These are phyloP conservation scores for Allodekkera sacchari DNA, from an alignment of 805 yeast genomes.

Conservation along the genomic window DNA sequence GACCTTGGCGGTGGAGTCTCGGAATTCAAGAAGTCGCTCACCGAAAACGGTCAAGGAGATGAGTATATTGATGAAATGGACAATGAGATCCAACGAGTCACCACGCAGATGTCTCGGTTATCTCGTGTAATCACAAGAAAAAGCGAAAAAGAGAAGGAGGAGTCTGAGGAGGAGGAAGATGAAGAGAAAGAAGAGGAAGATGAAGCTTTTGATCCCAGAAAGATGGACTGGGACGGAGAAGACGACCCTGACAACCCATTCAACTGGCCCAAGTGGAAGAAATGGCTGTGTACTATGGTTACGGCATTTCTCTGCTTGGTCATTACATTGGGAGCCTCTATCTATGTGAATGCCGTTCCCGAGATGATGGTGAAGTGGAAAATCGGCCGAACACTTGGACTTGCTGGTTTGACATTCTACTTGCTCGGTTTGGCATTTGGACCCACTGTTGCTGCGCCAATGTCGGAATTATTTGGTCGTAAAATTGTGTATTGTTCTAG, in stretches of 20 bases:
- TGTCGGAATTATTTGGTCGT: conserved; percentile 40
- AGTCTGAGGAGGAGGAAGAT: conserved; percentile 6
- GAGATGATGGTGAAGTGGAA: conserved; percentile 41
- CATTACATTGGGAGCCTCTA: conserved; percentile 68
- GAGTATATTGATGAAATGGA: conserved; percentile 17
- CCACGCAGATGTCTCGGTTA: conserved; percentile 13
- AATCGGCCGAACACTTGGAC: conserved; percentile 37
- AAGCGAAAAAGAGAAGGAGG: conserved; percentile 4
- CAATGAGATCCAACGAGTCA: conserved; percentile 15
- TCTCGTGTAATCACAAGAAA: conserved; percentile 10
- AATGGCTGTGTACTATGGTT: conserved; percentile 58
- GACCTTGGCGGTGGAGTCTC: conserved; percentile 1
- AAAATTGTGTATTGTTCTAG: conserved; percentile 40
- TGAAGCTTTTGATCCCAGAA: conserved; percentile 29
- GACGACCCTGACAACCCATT: conserved; percentile 56
- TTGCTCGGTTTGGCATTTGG: conserved; percentile 64
- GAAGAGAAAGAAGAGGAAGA: conserved; percentile 19
- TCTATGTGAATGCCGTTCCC: conserved; percentile 58
- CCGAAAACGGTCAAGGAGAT: conserved; percentile 2
- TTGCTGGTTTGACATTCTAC: conserved; percentile 49
- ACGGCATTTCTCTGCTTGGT: conserved; percentile 59
- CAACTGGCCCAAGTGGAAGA: conserved; percentile 58
- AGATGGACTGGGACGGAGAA: conserved; percentile 52
- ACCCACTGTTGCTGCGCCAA: conserved; percentile 57
- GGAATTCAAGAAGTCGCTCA: conserved; percentile 1